A percentile compares a stretch with the other conserved stretches of the same genome.
phyloP scores from a whole-genome alignment of 352 stramenopile species.

The Phytopythium litorale region DNA sequence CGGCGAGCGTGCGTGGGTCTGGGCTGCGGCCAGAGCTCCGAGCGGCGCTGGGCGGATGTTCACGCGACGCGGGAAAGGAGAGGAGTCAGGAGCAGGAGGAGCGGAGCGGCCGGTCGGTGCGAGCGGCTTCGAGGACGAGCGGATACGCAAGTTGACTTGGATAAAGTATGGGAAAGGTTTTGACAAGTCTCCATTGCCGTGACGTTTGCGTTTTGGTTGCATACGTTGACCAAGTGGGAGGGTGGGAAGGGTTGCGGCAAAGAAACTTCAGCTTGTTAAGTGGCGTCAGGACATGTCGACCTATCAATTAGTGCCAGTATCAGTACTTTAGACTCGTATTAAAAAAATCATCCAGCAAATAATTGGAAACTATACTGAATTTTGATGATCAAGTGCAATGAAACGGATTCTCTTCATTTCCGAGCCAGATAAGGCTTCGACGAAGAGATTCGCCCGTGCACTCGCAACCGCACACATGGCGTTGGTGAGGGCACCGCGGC shows the following conservation, averaged over 20 bases:
- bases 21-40: too few species aligned
- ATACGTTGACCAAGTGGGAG: not conserved
- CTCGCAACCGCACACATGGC: too few species aligned
- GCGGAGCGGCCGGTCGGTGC: not conserved
- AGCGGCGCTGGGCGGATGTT: too few species aligned
- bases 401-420: too few species aligned
- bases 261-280: conserved; percentile 6
- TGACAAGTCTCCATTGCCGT: not conserved
- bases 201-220: conserved; percentile 1
- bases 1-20: too few species aligned
- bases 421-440: too few species aligned
- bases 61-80: conserved; percentile 1
- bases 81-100: conserved; percentile 1
- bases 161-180: not conserved
- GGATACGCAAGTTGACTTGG: not conserved
- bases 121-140: not conserved
- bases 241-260: not conserved
- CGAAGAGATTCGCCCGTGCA: too few species aligned
- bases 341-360: too few species aligned
- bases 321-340: not conserved
- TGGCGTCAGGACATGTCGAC: not conserved
- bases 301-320: not conserved
- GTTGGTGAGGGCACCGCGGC: too few species aligned
- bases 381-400: too few species aligned
- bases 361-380: too few species aligned